A percentile compares a stretch with the other conserved stretches of the same genome.
Evolutionary conservation across 129 eudicot species (phyloP).

Genomic region (Tanacetum coccineum): DNA sequence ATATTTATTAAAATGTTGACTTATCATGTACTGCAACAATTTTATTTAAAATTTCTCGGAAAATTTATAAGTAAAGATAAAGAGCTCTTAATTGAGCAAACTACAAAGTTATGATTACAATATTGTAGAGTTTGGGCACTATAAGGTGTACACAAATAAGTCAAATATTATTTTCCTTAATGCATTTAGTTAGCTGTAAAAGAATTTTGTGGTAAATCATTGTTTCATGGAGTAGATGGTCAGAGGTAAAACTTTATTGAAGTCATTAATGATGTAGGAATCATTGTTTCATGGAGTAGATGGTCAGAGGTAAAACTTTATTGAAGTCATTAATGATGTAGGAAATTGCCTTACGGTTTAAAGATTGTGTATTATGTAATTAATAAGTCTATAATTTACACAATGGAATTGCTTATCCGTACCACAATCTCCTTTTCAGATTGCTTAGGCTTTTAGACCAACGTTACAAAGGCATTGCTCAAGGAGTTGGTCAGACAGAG

Average conservation of each 20-base stretch:
- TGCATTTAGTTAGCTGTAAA: not conserved
- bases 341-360: not conserved
- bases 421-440: slow-evolving; percentile 38
- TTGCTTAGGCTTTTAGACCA: slow-evolving; percentile 88
- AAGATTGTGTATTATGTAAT: not conserved
- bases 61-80: not conserved
- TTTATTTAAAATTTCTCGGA: too few relatives aligned
- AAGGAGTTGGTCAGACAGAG: slow-evolving; percentile 95
- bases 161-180: not conserved
- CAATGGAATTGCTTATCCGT: not conserved
- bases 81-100: not conserved
- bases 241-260: not conserved
- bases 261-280: not conserved
- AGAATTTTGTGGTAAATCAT: not conserved
- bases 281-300: not conserved
- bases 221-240: not conserved
- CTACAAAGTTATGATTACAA: not conserved
- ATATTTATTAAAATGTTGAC: too few relatives aligned
- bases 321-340: not conserved
- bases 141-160: not conserved
- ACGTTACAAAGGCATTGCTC: slow-evolving; percentile 92
- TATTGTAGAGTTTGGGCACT: not conserved
- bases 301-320: not conserved
- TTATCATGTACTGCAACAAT: too few relatives aligned
- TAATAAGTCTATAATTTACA: not conserved